phyloP scores from a whole-genome alignment of 495 filamentous ascomycete genomes.

The Talaromyces stipitatus region DNA sequence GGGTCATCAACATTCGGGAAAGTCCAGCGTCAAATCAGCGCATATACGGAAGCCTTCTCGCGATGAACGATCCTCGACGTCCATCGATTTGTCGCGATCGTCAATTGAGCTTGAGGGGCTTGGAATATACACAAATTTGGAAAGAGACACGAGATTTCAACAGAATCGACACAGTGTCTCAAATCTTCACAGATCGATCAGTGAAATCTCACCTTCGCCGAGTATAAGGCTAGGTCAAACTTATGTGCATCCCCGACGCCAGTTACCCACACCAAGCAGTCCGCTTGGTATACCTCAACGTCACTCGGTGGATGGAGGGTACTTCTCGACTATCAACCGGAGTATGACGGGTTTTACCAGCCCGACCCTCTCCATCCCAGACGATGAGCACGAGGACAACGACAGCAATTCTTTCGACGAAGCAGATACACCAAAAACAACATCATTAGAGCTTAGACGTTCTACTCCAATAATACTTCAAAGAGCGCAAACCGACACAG shows the following conservation, averaged over 20 bases:
- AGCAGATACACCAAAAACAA: neutral
- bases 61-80: conserved; percentile 33
- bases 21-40: conserved; percentile 35
- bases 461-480: conserved; percentile 1
- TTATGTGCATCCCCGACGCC: conserved; percentile 54
- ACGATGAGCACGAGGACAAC: conserved; percentile 1
- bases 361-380: neutral
- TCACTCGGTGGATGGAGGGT: conserved; percentile 39
- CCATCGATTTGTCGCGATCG: conserved; percentile 48
- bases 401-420: neutral
- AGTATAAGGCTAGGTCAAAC: conserved; percentile 44
- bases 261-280: conserved; percentile 50
- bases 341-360: neutral
- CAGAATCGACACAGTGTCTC: neutral
- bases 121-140: conserved; percentile 45
- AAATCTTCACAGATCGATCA: conserved; percentile 45
- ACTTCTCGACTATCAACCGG: conserved; percentile 11
- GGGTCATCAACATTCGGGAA: neutral
- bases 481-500: conserved; percentile 2
- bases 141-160: conserved; percentile 28
- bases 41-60: conserved; percentile 47
- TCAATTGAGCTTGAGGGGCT: conserved; percentile 49
- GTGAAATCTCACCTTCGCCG: conserved; percentile 42
- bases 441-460: neutral
- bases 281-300: conserved; percentile 46